These are phyloP conservation scores for Staphylotrichum tortipilum DNA, from an alignment of 495 filamentous ascomycete species.

Conservation along the genomic window DNA sequence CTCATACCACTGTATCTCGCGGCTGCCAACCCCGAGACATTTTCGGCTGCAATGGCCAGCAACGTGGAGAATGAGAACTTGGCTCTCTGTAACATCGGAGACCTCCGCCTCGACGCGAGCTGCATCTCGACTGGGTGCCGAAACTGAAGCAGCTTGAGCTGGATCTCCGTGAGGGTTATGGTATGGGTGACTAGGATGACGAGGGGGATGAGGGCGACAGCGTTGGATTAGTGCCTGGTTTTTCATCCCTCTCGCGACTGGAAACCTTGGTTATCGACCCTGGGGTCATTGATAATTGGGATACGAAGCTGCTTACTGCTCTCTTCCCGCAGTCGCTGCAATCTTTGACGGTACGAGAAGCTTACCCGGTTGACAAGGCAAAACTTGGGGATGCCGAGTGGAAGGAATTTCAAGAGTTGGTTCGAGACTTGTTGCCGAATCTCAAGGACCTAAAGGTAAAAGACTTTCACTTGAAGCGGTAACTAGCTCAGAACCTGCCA, in stretches of 20 bases:
- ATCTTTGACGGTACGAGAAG: too few species aligned
- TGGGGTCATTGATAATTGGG: not conserved
- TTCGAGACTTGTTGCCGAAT: too few species aligned
- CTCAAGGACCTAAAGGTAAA: too few species aligned
- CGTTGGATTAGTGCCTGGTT: not conserved
- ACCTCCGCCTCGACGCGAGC: not conserved
- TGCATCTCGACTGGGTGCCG: not conserved
- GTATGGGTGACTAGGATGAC: not conserved
- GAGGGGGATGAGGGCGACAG: not conserved
- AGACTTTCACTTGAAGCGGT: too few species aligned
- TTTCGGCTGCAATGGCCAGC: not conserved
- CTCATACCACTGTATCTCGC: not conserved
- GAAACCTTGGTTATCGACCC: not conserved
- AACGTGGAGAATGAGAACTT: not conserved
- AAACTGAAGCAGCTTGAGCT: not conserved
- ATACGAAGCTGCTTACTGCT: too few species aligned
- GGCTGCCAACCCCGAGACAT: not conserved
- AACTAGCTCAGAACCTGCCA: too few species aligned
- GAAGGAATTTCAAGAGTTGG: too few species aligned
- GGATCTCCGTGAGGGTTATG: not conserved
- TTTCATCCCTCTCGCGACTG: not conserved
- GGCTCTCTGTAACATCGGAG: not conserved
- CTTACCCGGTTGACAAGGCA: too few species aligned
- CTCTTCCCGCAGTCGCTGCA: too few species aligned
- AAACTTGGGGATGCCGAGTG: too few species aligned